Base-by-base conservation (phyloP, 495 filamentous ascomycete species). In the Annulohypoxylon stygium region DNA sequence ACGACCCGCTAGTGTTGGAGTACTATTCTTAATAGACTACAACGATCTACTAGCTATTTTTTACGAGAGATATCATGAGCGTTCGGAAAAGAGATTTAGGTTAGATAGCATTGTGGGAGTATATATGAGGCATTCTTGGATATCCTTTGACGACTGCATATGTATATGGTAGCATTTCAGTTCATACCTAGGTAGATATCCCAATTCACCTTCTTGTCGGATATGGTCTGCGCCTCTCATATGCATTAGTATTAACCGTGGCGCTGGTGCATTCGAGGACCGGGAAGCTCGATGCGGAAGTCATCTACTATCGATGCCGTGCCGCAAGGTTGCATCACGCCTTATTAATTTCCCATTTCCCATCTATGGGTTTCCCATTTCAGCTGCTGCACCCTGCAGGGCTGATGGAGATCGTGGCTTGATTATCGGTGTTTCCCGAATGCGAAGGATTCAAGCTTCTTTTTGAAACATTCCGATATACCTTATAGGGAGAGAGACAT, bases 1-100 rank as follows among this genome's bases (percentile, higher is more conserved):
- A 83, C 61, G 75, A 78, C 34, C 83, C 84, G 0, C 61, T 70
- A 9, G 73, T 83, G 9, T 58, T 78, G 0, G 67, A 74, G 12
- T 78, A 78, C 47, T 78, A 67, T 34, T 65, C 68, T 26, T 41
- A 54, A 11, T 67, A 61, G 34, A 51, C 26, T 51, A 57, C 39
- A 60, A 55, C 30, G 30, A 30, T 3, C 30, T 30, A 43, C 39
- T 20, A 64, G 12, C 11, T 51, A 74, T 58, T 68, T 37, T 53
- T 55, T 20, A 54, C 50, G 53, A 12, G 7, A 61, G 25, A 55
- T 45, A 65, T 65, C 61, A 69, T 74, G 48, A 61, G 70, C 70
- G 70, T 51, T 25, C 25, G 30, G 51, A 62, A 61, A 50, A 18
- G 47, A 33, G 57, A 33, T 67, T 34, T 58, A 67, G 51, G 58